phyloP scores from a whole-genome alignment of 306 rosid genomes.

The Quercus gilva region DNA sequence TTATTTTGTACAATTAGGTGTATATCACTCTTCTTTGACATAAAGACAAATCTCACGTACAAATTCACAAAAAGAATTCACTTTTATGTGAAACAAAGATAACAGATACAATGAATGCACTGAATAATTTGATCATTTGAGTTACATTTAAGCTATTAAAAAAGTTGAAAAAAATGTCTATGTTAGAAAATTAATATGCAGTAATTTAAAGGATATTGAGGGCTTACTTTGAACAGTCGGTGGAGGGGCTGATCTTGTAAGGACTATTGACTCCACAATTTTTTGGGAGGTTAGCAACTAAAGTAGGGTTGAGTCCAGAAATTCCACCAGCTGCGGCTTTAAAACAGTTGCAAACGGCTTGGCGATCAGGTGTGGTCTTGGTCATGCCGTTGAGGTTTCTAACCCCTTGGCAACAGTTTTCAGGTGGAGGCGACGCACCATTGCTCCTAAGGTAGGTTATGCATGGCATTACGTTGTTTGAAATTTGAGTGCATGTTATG shows the following conservation, averaged over 20 bases:
- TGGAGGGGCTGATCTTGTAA: slow-evolving; percentile 62
- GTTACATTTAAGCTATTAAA: no score
- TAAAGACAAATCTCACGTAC: no score
- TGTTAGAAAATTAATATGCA: no score
- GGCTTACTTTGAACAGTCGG: slow-evolving; percentile 34
- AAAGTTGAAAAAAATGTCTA: no score
- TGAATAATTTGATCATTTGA: no score
- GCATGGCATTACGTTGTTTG: background rate
- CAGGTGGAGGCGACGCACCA: background rate
- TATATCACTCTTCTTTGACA: no score
- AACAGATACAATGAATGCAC: no score
- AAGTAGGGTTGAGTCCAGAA: background rate
- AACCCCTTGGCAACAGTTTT: slow-evolving; percentile 23
- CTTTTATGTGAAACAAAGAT: no score
- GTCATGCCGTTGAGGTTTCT: background rate
- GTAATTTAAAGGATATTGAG: no score
- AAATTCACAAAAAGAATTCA: no score
- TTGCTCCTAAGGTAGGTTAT: background rate
- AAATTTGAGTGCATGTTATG: slow-evolving; percentile 39
- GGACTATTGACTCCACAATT: slow-evolving; percentile 50
- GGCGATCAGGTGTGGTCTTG: slow-evolving; percentile 33
- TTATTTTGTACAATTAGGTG: no score
- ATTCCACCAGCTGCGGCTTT: slow-evolving; percentile 5
- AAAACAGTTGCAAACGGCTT: slow-evolving; percentile 42
- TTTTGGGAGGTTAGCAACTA: slow-evolving; percentile 32